Conservation (phyloP, 2,329 filamentous ascomycete genomes). For the Thermothelomyces thermophilus region DNA sequence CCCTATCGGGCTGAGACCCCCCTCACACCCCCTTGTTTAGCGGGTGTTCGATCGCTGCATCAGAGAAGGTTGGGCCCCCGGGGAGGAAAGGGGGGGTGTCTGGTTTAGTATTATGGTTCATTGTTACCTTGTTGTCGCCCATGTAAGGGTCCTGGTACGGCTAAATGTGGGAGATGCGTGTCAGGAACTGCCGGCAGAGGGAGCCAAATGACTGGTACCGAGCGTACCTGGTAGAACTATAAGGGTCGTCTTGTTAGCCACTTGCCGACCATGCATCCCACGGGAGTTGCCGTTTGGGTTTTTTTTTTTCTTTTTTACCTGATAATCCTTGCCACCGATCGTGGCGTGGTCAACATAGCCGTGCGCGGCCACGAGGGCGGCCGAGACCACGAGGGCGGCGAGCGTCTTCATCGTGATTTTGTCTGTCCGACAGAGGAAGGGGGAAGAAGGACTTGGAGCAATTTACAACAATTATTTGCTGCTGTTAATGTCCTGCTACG, state of each 20-base stretch:
- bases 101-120: not conserved
- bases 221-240: constrained; percentile 31
- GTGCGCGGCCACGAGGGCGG: constrained; percentile 40
- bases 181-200: not conserved
- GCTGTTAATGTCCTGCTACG: no score
- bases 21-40: no score
- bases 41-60: no score
- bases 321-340: constrained; percentile 36
- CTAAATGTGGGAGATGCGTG: constrained; percentile 25
- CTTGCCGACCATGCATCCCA: not conserved
- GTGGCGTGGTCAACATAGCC: constrained; percentile 42
- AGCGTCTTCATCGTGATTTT: constrained; percentile 27
- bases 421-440: no score
- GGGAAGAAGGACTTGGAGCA: no score
- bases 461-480: no score
- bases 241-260: constrained; percentile 12
- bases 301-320: no score
- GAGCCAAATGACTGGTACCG: not conserved
- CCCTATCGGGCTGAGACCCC: constrained; percentile 36
- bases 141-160: constrained; percentile 40
- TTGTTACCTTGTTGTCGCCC: constrained; percentile 19
- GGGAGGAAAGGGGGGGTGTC: not conserved
- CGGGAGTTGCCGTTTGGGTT: constrained; percentile 1
- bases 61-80: not conserved
- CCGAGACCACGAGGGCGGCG: constrained; percentile 28